phyloP scores from a whole-genome alignment of 2,329 filamentous ascomycete species.

The Alternaria arbusti region DNA sequence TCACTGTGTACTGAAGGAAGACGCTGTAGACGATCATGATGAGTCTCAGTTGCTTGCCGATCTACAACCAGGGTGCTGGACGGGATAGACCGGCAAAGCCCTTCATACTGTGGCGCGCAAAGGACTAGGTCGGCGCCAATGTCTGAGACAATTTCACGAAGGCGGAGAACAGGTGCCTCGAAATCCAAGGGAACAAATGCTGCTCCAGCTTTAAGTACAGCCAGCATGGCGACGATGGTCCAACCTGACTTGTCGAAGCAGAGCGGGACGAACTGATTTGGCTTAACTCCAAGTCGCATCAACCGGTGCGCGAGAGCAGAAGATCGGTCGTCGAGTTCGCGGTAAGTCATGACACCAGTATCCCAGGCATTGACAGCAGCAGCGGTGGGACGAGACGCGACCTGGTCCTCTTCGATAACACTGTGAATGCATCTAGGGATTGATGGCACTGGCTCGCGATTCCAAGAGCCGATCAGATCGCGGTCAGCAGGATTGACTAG shows the following conservation, averaged over 20 bases:
- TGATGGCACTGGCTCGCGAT: conserved; percentile 27
- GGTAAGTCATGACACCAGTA: conserved; percentile 31
- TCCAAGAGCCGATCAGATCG: conserved; percentile 31
- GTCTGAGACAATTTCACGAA: conserved; percentile 45
- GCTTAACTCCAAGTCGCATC: conserved; percentile 31
- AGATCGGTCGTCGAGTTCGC: conserved; percentile 35
- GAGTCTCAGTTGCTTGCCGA: conserved; percentile 50
- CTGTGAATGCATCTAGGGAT: conserved; percentile 39
- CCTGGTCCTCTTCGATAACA: conserved; percentile 34
- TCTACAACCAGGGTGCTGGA: conserved; percentile 38
- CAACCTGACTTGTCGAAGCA: conserved; percentile 48
- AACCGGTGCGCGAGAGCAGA: conserved; percentile 34
- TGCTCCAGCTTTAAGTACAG: conserved; percentile 46
- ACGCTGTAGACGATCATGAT: conserved; percentile 34
- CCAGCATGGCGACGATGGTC: conserved; percentile 45
- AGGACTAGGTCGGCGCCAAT: conserved; percentile 37
- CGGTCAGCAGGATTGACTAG: conserved; percentile 31
- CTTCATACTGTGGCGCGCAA: conserved; percentile 31
- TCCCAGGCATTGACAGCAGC: conserved; percentile 42
- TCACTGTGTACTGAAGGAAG: conserved; percentile 49
- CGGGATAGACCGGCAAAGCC: conserved; percentile 34
- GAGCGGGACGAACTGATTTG: conserved; percentile 38
- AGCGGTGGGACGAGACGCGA: conserved; percentile 21
- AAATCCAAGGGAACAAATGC: conserved; percentile 49
- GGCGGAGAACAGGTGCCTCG: conserved; percentile 42